Evolutionary conservation across 345 rosid genomes (phyloP).

Genomic region (Euphorbia lathyris): DNA sequence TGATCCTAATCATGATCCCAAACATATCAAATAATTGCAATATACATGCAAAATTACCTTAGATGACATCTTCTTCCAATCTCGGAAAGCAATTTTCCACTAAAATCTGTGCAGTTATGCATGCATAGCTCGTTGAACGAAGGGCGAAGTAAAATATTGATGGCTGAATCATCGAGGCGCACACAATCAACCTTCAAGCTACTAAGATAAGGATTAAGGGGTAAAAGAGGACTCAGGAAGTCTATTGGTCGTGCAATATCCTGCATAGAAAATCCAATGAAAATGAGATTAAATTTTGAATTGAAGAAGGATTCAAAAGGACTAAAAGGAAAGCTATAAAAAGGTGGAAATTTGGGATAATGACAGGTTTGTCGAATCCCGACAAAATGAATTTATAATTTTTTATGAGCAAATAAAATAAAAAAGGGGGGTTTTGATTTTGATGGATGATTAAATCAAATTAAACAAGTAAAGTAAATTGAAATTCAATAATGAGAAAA

Average conservation of each 20-base stretch:
- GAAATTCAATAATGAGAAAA: too few relatives aligned
- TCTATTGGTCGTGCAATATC: slow-evolving; percentile 49
- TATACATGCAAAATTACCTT: slow-evolving; percentile 36
- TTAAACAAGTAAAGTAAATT: too few relatives aligned
- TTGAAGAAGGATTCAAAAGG: neutral
- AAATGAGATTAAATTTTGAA: neutral
- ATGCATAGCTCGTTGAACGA: slow-evolving; percentile 65
- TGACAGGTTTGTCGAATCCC: too few relatives aligned
- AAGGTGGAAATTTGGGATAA: slow-evolving; percentile 69
- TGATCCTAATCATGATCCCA: neutral
- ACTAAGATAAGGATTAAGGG: slow-evolving; percentile 57
- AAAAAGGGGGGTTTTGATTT: too few relatives aligned
- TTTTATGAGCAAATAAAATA: too few relatives aligned
- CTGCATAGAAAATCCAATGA: too few relatives aligned
- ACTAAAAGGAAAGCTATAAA: slow-evolving; percentile 37
- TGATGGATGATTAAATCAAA: too few relatives aligned
- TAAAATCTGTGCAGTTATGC: slow-evolving; percentile 70
- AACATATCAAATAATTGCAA: neutral
- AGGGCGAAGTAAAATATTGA: slow-evolving; percentile 50
- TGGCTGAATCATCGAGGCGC: slow-evolving; percentile 62
- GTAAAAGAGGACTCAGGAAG: slow-evolving; percentile 61
- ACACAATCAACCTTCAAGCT: slow-evolving; percentile 80
- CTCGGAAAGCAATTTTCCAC: slow-evolving; percentile 70
- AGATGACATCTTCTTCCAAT: slow-evolving; percentile 71
- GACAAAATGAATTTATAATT: too few relatives aligned